Conservation (phyloP, 2,329 filamentous ascomycete species). For the Fusarium oxysporum region DNA sequence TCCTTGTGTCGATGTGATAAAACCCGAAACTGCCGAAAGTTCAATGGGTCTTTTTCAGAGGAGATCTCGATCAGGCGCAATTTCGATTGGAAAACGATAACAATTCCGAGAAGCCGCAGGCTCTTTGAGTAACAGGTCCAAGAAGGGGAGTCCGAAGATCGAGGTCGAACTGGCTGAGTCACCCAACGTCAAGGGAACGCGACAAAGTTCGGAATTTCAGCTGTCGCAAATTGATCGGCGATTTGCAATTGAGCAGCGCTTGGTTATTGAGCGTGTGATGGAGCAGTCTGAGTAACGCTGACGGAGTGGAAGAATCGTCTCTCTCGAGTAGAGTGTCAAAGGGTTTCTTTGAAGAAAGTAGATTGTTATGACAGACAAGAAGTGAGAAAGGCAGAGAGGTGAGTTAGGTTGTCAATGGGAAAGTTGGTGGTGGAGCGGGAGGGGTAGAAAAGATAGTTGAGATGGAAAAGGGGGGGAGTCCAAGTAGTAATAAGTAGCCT, state of each 20-base stretch:
- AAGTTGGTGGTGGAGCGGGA: conserved; percentile 46
- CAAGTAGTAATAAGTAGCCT: conserved; percentile 43
- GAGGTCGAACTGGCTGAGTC: conserved; percentile 38
- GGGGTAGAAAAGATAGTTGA: conserved; percentile 42
- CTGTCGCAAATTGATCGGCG: conserved; percentile 30
- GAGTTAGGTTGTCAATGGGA: conserved; percentile 43
- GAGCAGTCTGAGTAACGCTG: conserved; percentile 13
- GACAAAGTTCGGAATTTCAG: conserved; percentile 11
- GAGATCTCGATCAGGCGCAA: conserved; percentile 14
- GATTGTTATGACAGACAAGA: conserved; percentile 33
- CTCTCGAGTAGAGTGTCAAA: conserved; percentile 12
- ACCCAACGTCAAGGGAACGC: conserved; percentile 31
- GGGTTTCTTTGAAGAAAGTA: conserved; percentile 28
- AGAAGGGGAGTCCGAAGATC: conserved; percentile 22
- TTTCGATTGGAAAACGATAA: conserved; percentile 7
- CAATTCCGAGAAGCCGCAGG: conserved; percentile 17
- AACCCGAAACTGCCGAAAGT: conserved; percentile 4
- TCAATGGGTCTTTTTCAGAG: neutral
- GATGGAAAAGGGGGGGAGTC: conserved; percentile 44
- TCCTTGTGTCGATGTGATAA: conserved; percentile 18
- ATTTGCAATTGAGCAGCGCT: conserved; percentile 21
- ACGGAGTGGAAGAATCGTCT: conserved; percentile 14
- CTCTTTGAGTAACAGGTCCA: conserved; percentile 1
- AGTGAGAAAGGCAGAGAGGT: conserved; percentile 38
- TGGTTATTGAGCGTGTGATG: neutral